Conservation (phyloP, 495 filamentous ascomycete species). For the Tuber microsphaerosporum region DNA sequence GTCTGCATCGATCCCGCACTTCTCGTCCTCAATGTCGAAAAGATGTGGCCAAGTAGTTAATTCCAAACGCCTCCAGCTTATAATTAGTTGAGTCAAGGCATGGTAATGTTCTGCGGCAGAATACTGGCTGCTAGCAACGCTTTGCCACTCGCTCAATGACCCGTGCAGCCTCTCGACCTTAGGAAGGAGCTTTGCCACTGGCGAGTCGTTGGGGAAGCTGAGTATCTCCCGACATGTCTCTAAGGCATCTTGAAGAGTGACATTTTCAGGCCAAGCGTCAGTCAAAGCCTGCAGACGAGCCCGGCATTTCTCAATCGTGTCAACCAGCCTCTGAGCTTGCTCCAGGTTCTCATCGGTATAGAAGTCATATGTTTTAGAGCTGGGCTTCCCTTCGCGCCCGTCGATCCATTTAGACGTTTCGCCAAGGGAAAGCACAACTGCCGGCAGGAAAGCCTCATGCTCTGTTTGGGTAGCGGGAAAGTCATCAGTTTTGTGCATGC, state of each 20-base stretch:
- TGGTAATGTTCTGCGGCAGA: constrained; percentile 63
- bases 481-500: constrained; percentile 26
- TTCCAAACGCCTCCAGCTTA: constrained; percentile 84
- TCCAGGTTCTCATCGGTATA: constrained; percentile 70
- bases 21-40: constrained; percentile 75
- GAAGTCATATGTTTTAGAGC: constrained; percentile 64
- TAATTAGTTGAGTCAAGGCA: constrained; percentile 63
- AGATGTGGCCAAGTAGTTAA: constrained; percentile 83
- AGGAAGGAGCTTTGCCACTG: constrained; percentile 73
- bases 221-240: constrained; percentile 64
- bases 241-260: constrained; percentile 68
- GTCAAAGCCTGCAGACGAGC: constrained; percentile 53
- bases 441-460: constrained; percentile 56
- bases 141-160: constrained; percentile 84
- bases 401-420: constrained; percentile 52
- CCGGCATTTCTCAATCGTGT: constrained; percentile 58
- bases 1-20: constrained; percentile 64
- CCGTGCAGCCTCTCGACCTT: constrained; percentile 76
- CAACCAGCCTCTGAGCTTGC: constrained; percentile 65
- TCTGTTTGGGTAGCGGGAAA: constrained; percentile 43
- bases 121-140: constrained; percentile 73
- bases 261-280: constrained; percentile 63
- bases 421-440: constrained; percentile 58
- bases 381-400: constrained; percentile 35
- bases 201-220: constrained; percentile 68